A percentile compares a stretch with the other conserved stretches of the same genome.
These are phyloP conservation scores for Cutaneotrichosporon sp. DNA, from an alignment of 1,284 basidiomycete species.

Conservation along the genomic window DNA sequence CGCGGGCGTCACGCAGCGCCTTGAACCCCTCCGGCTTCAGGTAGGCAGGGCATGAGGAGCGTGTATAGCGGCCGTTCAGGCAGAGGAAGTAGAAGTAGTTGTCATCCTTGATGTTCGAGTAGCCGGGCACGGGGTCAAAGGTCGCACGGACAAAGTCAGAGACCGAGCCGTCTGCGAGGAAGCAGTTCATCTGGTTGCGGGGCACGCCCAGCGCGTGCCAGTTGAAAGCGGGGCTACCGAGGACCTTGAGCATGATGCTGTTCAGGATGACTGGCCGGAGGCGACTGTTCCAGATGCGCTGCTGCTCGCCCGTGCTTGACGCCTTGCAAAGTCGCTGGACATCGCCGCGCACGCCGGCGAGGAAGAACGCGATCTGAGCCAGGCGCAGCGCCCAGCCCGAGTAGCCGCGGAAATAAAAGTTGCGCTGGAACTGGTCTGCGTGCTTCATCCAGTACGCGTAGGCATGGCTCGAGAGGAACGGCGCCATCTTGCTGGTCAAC, in stretches of 20 bases:
- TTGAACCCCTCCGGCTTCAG: constrained; percentile 68
- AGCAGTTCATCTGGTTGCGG: constrained; percentile 68
- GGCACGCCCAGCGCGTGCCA: constrained; percentile 83
- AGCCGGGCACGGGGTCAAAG: constrained; percentile 63
- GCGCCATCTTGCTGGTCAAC: constrained; percentile 67
- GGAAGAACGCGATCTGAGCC: constrained; percentile 62
- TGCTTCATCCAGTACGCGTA: constrained; percentile 68
- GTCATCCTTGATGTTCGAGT: constrained; percentile 60
- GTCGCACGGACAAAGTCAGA: constrained; percentile 65
- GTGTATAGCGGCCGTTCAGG: constrained; percentile 66
- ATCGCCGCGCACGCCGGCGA: constrained; percentile 63
- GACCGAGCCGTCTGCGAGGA: constrained; percentile 64
- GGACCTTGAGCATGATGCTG: constrained; percentile 62
- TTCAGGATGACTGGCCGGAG: constrained; percentile 68
- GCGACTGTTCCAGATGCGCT: constrained; percentile 63
- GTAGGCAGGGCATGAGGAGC: constrained; percentile 69
- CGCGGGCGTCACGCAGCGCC: constrained; percentile 58
- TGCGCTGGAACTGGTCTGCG: constrained; percentile 62
- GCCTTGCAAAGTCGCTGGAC: constrained; percentile 63
- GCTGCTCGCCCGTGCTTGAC: constrained; percentile 63
- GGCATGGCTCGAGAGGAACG: constrained; percentile 64
- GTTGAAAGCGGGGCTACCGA: constrained; percentile 67
- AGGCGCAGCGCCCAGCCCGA: constrained; percentile 69
- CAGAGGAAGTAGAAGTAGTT: constrained; percentile 71
- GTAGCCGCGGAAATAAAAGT: constrained; percentile 74